Percentiles rank a stretch among this genome's conserved stretches.
Evolutionary conservation across 768 basidiomycete genomes (phyloP).

Genomic region (Boletus fagicola): DNA sequence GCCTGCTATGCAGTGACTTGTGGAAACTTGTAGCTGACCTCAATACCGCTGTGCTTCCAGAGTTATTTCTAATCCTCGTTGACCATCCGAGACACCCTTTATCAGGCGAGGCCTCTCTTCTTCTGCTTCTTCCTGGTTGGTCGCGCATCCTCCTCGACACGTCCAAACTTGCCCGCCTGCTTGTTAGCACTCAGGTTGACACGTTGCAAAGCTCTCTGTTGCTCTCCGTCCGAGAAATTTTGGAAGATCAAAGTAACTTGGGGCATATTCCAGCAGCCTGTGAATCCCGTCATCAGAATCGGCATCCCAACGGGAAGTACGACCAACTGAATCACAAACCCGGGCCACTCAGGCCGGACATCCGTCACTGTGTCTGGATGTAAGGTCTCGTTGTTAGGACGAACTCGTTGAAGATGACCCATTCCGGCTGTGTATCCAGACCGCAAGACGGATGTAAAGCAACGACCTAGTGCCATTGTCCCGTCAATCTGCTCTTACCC

Average conservation of each 20-base stretch:
- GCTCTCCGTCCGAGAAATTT: conserved; percentile 65
- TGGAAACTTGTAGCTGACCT: no score
- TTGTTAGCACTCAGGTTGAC: conserved; percentile 58
- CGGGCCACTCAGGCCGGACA: conserved; percentile 83
- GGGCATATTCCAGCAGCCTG: conserved; percentile 64
- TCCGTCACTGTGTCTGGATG: conserved; percentile 91
- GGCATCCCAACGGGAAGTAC: neutral
- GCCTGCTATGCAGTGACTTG: no score
- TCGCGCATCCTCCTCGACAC: conserved; percentile 7
- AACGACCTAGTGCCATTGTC: conserved; percentile 13
- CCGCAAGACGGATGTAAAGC: conserved; percentile 78
- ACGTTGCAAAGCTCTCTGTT: conserved; percentile 63
- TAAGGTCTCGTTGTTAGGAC: conserved; percentile 86
- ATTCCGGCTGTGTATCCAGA: conserved; percentile 82
- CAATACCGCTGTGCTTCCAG: no score
- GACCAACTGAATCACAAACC: conserved; percentile 41
- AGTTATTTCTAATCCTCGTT: no score
- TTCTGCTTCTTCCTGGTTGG: conserved; percentile 20
- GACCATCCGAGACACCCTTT: neutral
- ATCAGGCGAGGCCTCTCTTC: neutral
- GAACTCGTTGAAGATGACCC: conserved; percentile 94
- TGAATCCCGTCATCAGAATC: neutral
- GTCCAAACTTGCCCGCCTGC: conserved; percentile 41
- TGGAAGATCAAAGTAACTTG: conserved; percentile 67
- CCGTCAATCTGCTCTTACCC: neutral